Percentiles rank a stretch among this genome's conserved stretches.
These are phyloP conservation scores for Starmera quercuum DNA, from an alignment of 805 yeast genomes.

Conservation along the genomic window DNA sequence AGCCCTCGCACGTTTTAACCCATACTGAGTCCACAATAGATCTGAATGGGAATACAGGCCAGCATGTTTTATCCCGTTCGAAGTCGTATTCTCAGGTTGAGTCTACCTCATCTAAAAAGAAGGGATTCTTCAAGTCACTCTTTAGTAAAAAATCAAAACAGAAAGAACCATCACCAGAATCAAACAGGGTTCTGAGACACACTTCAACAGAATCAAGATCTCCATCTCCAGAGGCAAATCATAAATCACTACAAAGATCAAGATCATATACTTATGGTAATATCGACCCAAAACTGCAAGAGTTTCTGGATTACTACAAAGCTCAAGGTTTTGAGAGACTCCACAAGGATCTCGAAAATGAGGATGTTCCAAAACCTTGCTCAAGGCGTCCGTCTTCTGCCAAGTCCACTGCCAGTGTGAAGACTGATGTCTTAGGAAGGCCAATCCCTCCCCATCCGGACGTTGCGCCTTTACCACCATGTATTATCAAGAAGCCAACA, in stretches of 20 bases:
- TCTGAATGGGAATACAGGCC: constrained; percentile 2
- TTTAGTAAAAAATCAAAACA: constrained; percentile 21
- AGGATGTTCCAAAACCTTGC: constrained; percentile 4
- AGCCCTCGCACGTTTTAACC: too few species aligned
- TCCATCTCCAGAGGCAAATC: neutral
- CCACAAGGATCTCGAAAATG: constrained; percentile 10
- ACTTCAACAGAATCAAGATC: neutral
- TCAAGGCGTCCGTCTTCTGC: constrained; percentile 8
- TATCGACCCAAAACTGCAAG: constrained; percentile 38
- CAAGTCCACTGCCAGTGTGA: constrained; percentile 2
- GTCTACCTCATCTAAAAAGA: constrained; percentile 16
- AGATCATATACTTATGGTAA: constrained; percentile 13
- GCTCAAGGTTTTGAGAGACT: constrained; percentile 17
- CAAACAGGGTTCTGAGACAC: constrained; percentile 8
- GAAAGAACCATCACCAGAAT: constrained; percentile 6
- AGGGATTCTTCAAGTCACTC: constrained; percentile 29
- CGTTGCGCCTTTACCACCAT: constrained; percentile 37
- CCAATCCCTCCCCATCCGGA: constrained; percentile 47
- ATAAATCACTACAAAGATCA: constrained; percentile 6
- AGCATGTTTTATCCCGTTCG: constrained; percentile 17
- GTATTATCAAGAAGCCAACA: constrained; percentile 27
- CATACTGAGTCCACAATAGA: too few species aligned
- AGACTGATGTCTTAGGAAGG: constrained; percentile 32
- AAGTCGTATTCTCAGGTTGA: constrained; percentile 22
- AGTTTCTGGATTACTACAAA: constrained; percentile 34